These are phyloP conservation scores for Ophiostoma ulmi DNA, from an alignment of 2,329 filamentous ascomycete genomes.

Conservation along the genomic window DNA sequence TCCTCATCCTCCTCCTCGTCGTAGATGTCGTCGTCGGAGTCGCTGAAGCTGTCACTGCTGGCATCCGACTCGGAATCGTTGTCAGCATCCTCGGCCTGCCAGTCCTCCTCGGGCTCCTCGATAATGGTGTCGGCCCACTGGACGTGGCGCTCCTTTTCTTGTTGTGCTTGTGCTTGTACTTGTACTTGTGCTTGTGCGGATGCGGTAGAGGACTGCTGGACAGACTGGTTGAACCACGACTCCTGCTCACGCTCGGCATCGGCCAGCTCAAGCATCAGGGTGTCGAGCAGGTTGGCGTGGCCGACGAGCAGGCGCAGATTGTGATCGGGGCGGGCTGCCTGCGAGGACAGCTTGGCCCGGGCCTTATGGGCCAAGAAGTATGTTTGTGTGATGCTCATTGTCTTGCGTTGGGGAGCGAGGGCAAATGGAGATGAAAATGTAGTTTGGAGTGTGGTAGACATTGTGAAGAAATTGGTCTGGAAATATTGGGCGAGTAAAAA, in stretches of 20 bases:
- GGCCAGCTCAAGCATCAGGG: conserved; percentile 81
- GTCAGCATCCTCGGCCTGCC: conserved; percentile 59
- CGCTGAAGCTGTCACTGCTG: conserved; percentile 45
- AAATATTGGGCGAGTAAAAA: background rate
- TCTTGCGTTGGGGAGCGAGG: conserved; percentile 55
- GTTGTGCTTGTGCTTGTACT: conserved; percentile 34
- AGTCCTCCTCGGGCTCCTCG: conserved; percentile 69
- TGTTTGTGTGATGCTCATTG: conserved; percentile 96
- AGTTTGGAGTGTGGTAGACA: conserved; percentile 26
- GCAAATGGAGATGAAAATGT: conserved; percentile 38
- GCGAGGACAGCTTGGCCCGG: conserved; percentile 87
- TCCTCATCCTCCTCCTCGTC: conserved; percentile 40
- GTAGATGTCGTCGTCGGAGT: conserved; percentile 45
- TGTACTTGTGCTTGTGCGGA: conserved; percentile 38
- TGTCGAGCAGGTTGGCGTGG: conserved; percentile 96
- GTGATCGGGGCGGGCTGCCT: conserved; percentile 87
- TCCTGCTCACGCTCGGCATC: conserved; percentile 95
- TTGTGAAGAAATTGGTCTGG: conserved; percentile 21
- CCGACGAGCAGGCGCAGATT: conserved; percentile 92
- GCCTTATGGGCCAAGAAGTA: conserved; percentile 98
- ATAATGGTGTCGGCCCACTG: conserved; percentile 80
- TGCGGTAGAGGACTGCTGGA: conserved; percentile 57
- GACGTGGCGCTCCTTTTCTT: conserved; percentile 58
- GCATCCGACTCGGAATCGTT: conserved; percentile 48
- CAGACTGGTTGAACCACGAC: conserved; percentile 94